Conservation (phyloP, 164 flowering plant species). For the Macadamia integrifolia region DNA sequence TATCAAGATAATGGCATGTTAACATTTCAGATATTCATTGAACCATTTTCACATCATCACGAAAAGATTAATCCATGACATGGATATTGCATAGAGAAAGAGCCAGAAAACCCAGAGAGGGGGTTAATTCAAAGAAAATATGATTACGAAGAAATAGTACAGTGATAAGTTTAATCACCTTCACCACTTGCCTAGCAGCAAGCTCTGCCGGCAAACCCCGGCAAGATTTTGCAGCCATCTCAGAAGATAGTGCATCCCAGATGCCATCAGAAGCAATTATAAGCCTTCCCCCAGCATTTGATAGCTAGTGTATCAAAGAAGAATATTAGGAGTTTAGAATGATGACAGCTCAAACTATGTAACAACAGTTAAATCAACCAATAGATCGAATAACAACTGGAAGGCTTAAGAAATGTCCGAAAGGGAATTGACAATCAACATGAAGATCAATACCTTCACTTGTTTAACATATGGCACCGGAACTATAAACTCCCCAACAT, state of each 20-base stretch:
- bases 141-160: not conserved
- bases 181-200: constrained; percentile 85
- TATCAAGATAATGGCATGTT: constrained; percentile 2
- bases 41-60: not conserved
- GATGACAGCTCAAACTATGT: constrained; percentile 3
- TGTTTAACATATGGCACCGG: constrained; percentile 88
- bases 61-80: not conserved
- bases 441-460: constrained; percentile 59
- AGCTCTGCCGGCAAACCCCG: constrained; percentile 89
- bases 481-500: constrained; percentile 88
- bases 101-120: not conserved
- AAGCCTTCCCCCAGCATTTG: constrained; percentile 81
- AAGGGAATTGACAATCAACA: not conserved
- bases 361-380: not conserved
- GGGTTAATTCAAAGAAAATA: not conserved
- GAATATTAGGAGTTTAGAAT: constrained; percentile 7
- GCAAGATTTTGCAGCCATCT: constrained; percentile 71
- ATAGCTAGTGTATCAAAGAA: constrained; percentile 39
- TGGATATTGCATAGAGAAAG: not conserved
- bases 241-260: constrained; percentile 88
- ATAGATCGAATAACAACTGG: not conserved
- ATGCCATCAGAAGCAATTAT: constrained; percentile 91
- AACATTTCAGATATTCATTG: not conserved
- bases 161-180: constrained; percentile 35
- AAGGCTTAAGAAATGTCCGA: not conserved